Evolutionary conservation across 352 stramenopile species (phyloP).

Genomic region (Proteromonas lacertae): DNA sequence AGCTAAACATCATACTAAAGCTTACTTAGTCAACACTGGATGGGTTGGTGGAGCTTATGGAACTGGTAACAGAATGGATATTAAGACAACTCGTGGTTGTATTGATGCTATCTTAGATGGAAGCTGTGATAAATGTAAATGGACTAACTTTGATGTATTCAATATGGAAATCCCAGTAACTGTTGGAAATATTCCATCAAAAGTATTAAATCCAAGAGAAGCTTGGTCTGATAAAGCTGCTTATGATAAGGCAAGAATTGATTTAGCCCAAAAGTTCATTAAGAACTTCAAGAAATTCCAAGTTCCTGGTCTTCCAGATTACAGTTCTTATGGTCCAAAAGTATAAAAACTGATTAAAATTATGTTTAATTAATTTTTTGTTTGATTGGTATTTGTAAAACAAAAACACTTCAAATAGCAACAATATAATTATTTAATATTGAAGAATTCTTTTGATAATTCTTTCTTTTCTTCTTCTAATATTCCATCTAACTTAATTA

Average conservation of each 20-base stretch:
- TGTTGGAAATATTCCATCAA: conserved; percentile 35
- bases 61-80: conserved; percentile 77
- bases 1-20: conserved; percentile 52
- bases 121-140: conserved; percentile 55
- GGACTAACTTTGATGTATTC: no score
- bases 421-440: no score
- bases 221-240: conserved; percentile 53
- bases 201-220: conserved; percentile 51
- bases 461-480: no score
- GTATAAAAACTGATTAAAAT: no score
- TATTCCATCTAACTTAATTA: no score
- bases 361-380: no score
- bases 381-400: no score
- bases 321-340: conserved; percentile 69
- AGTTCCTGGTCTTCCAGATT: conserved; percentile 59
- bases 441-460: no score
- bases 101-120: conserved; percentile 83
- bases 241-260: conserved; percentile 54
- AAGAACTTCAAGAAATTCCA: conserved; percentile 86
- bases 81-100: conserved; percentile 73
- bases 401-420: no score
- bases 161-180: conserved; percentile 52
- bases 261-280: conserved; percentile 73
- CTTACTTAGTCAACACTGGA: conserved; percentile 85
- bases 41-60: conserved; percentile 79